Percentiles rank a stretch among this genome's conserved stretches.
Evolutionary conservation across 257 asterid genomes (phyloP).

Genomic region (Marsdenia floribunda): DNA sequence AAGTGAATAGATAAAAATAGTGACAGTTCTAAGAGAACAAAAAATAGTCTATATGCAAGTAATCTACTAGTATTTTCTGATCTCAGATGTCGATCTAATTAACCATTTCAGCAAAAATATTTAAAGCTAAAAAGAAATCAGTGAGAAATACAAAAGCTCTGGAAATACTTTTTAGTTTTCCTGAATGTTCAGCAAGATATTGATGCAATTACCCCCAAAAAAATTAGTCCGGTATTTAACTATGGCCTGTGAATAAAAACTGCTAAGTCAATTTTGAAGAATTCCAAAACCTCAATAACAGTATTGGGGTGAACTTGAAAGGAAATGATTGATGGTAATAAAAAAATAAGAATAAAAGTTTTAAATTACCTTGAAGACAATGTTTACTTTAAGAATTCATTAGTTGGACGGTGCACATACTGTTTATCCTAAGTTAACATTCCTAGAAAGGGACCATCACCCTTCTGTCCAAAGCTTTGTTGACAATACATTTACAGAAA

Average conservation of each 20-base stretch:
- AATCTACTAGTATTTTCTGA: not conserved
- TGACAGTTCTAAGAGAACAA: not conserved
- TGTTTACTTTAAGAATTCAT: not conserved
- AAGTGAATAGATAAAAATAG: constrained; percentile 1
- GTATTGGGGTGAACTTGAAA: not conserved
- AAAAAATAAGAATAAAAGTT: not conserved
- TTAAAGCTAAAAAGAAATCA: not conserved
- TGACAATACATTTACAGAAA: not conserved
- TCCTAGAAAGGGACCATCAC: not conserved
- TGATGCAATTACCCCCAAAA: not conserved
- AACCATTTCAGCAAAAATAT: not conserved
- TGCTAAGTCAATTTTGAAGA: not conserved
- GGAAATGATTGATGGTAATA: not conserved
- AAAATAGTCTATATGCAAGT: constrained; percentile 2
- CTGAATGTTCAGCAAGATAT: not conserved
- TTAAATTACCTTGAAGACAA: not conserved
- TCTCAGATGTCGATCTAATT: not conserved
- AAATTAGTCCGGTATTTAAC: no score
- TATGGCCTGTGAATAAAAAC: not conserved
- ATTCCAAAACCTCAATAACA: not conserved
- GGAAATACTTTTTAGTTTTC: not conserved
- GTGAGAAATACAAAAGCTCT: not conserved
- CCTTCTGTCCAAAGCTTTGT: not conserved
- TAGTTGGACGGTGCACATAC: not conserved
- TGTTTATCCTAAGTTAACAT: not conserved